Percentiles rank a stretch among this genome's conserved stretches.
These are phyloP conservation scores for Orbilia javanica DNA, from an alignment of 2,329 filamentous ascomycete species.

Conservation along the genomic window DNA sequence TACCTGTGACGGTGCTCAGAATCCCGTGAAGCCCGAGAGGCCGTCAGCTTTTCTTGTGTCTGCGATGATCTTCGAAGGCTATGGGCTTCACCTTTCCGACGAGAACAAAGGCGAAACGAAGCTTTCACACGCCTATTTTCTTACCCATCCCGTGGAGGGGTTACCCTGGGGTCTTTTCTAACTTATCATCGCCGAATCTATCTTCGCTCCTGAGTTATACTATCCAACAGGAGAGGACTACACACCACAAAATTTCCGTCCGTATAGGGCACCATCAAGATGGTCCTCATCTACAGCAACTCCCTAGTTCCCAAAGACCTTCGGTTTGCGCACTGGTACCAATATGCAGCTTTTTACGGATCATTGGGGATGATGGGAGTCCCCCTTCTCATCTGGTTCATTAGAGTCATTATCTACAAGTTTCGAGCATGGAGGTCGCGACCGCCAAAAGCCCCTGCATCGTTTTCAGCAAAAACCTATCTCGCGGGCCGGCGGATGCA, in stretches of 20 bases:
- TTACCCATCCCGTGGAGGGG: neutral
- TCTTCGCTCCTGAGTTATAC: neutral
- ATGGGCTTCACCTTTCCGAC: neutral
- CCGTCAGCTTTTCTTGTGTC: conserved; percentile 6
- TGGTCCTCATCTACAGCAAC: conserved; percentile 55
- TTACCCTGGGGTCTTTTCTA: neutral
- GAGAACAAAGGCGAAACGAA: conserved; percentile 24
- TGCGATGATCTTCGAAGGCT: neutral
- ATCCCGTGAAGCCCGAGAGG: conserved; percentile 8
- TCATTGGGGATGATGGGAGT: conserved; percentile 50
- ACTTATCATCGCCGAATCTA: conserved; percentile 25
- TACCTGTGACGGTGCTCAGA: conserved; percentile 34
- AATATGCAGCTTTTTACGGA: conserved; percentile 50
- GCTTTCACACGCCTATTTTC: neutral
- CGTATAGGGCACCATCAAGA: conserved; percentile 36
- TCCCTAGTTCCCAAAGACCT: conserved; percentile 40
- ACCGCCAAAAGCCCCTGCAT: conserved; percentile 32
- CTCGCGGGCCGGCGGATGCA: conserved; percentile 41
- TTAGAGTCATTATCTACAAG: conserved; percentile 49
- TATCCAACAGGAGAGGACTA: conserved; percentile 11
- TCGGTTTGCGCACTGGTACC: conserved; percentile 46
- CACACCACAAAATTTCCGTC: conserved; percentile 25
- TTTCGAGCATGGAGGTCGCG: conserved; percentile 42
- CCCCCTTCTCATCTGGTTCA: conserved; percentile 48
- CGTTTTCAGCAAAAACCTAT: conserved; percentile 37